Evolutionary conservation across 2,329 filamentous ascomycete genomes (phyloP).

Genomic region (Nigrospora osmanthi): DNA sequence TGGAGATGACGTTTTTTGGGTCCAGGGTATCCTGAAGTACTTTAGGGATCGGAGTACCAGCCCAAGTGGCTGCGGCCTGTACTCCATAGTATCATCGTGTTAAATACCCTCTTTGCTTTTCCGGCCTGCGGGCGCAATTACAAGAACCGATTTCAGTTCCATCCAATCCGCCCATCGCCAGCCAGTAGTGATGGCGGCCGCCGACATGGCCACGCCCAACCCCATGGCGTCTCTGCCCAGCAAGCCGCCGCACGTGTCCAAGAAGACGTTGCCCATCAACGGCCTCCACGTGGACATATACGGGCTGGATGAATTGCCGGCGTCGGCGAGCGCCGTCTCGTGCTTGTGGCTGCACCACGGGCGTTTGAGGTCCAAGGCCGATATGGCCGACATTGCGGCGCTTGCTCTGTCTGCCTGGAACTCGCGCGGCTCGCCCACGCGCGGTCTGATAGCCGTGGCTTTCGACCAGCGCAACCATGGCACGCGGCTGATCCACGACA

Average conservation of each 20-base stretch:
- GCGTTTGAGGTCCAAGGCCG: constrained; percentile 59
- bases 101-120: no score
- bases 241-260: constrained; percentile 32
- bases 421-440: constrained; percentile 17
- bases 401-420: constrained; percentile 54
- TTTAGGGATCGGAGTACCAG: no score
- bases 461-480: constrained; percentile 97
- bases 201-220: background rate
- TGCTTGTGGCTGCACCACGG: constrained; percentile 92
- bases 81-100: no score
- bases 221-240: background rate
- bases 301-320: constrained; percentile 66
- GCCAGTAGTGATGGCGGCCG: background rate
- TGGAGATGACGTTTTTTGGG: no score
- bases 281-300: constrained; percentile 75
- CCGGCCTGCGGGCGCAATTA: no score
- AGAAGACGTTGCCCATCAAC: constrained; percentile 61
- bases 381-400: constrained; percentile 70
- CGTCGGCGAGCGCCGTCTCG: constrained; percentile 47
- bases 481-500: constrained; percentile 54
- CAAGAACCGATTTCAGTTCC: no score
- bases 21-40: no score
- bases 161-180: background rate
- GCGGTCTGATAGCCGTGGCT: constrained; percentile 69
- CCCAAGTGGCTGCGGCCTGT: no score